Base-by-base conservation (phyloP, 805 yeast species). In the Candida corydali region DNA sequence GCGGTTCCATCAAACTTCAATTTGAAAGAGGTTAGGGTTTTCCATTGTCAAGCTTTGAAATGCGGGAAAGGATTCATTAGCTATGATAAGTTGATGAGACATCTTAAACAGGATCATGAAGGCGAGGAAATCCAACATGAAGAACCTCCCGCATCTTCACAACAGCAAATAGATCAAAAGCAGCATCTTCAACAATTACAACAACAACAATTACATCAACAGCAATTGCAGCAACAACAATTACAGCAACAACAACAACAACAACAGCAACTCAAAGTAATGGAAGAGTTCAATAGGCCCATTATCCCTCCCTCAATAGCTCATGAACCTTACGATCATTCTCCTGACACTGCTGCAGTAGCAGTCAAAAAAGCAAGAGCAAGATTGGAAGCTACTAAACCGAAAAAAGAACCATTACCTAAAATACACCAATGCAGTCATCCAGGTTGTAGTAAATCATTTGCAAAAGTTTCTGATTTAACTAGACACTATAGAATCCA, bases 381-480 rank as follows among this genome's bases (percentile, higher is more conserved):
- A 29, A 28, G 22, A 29, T 5, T 26, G 17, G 28, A 26, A 26
- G 17, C 12, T 7, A 34, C 17, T 14, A 22, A 8, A 14, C 14
- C 25, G 6, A 24, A 12, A 17, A 29, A 17, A 5, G 24, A 32
- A 10, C 22, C 36, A 20, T 29, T 36, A 17, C 39, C 37, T 3
- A 45, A 36, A 30, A 32, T 34, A 9, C 42, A 41, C 16, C 14
- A 23, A 8, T 47, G 52, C 42, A 29, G 43, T n/a, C 38, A 31
- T 34, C 34, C 34, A 26, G 43, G 41, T 7, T 52, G 57, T 34
- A 32, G 32, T 8, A 38, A 39, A 38, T 27, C 48, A 15, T 52
- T 51, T 33, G 38, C 43, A 8, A 44, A 45, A 34, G 39, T 35
- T 29, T 41, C 46, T 5, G 51, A 47, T 36, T 36, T 47, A 19